These are phyloP conservation scores for Cutaneotrichosporon dermatis DNA, from an alignment of 1,284 basidiomycete genomes.

Conservation along the genomic window DNA sequence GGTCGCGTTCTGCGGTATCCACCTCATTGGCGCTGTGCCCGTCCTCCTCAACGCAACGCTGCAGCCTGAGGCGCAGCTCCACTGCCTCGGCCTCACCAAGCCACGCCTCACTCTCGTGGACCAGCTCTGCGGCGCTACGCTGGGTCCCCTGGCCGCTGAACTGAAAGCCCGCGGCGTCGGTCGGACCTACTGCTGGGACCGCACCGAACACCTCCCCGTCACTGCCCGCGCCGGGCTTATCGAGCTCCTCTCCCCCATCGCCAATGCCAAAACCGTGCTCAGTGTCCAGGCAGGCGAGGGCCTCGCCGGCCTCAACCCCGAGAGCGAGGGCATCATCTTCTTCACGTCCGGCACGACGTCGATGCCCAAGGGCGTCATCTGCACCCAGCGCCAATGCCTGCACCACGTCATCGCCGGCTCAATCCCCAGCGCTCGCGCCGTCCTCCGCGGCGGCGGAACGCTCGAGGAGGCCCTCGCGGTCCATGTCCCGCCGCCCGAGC, in stretches of 20 bases:
- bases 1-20: conserved; percentile 33
- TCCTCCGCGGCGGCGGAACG: conserved; percentile 13
- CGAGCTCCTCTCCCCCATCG: neutral
- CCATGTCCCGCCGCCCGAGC: conserved; percentile 25
- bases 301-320: conserved; percentile 26
- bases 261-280: neutral
- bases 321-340: conserved; percentile 44
- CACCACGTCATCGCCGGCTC: conserved; percentile 30
- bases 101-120: conserved; percentile 34
- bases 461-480: conserved; percentile 7
- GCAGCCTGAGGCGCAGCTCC: conserved; percentile 28
- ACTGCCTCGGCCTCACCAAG: conserved; percentile 28
- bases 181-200: conserved; percentile 5
- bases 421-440: conserved; percentile 23
- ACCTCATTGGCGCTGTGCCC: conserved; percentile 38
- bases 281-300: neutral
- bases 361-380: conserved; percentile 40
- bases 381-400: conserved; percentile 39
- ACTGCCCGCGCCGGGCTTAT: neutral
- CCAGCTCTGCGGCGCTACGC: conserved; percentile 24
- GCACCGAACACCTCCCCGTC: neutral
- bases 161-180: conserved; percentile 5
- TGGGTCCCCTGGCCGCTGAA: conserved; percentile 13
- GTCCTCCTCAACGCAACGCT: conserved; percentile 41
- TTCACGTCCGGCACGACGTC: conserved; percentile 40